These are phyloP conservation scores for Boletus rex-veris DNA, from an alignment of 768 basidiomycete species.

Conservation along the genomic window DNA sequence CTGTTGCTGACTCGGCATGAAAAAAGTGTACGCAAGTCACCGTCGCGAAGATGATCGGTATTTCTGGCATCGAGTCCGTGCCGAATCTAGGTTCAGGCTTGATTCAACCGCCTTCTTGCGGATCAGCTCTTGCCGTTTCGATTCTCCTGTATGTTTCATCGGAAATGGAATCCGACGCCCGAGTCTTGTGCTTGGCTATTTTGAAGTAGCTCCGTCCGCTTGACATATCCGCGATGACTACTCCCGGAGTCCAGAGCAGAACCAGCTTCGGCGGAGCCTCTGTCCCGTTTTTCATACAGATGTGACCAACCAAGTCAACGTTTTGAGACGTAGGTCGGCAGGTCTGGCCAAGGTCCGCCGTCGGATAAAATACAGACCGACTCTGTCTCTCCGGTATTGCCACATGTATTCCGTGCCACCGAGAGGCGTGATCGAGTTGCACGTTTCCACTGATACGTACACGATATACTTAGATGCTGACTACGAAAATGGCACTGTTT, in stretches of 20 bases:
- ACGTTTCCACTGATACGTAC: too few relatives aligned
- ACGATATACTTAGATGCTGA: too few relatives aligned
- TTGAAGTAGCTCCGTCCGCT: too few relatives aligned
- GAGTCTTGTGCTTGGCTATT: not conserved
- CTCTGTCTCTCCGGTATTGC: too few relatives aligned
- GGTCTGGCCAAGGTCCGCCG: too few relatives aligned
- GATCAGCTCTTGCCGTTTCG: not conserved
- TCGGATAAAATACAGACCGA: too few relatives aligned
- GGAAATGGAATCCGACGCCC: conserved; percentile 9
- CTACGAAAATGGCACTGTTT: too few relatives aligned
- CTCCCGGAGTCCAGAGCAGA: not conserved
- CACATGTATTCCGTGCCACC: too few relatives aligned
- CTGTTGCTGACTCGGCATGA: not conserved
- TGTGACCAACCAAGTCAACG: not conserved
- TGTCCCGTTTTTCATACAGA: not conserved
- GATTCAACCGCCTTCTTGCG: conserved; percentile 11
- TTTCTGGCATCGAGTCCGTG: not conserved
- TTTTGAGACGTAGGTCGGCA: not conserved
- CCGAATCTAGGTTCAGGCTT: conserved; percentile 4
- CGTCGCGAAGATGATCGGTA: conserved; percentile 13
- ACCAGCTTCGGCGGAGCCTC: not conserved
- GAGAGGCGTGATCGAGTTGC: too few relatives aligned
- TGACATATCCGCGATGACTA: too few relatives aligned
- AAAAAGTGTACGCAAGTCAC: conserved; percentile 5
- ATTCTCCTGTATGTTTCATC: conserved; percentile 1